Base-by-base conservation (phyloP, 148 eudicot genomes). In the Rhododendron molle region DNA sequence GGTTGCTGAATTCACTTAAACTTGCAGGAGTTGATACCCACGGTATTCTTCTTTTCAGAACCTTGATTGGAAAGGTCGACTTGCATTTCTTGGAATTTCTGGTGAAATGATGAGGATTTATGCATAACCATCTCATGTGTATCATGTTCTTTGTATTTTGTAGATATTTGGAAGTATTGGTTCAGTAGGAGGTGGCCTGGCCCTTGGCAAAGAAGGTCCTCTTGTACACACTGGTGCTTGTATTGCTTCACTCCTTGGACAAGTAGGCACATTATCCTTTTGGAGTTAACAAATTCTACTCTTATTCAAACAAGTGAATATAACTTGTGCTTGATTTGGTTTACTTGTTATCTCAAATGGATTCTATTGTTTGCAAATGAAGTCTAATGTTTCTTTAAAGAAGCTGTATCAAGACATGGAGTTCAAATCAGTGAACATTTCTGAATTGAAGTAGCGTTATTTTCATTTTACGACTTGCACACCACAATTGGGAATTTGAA, bases 201-300 rank as follows among this genome's bases (percentile, higher is more conserved):
- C 99, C 81, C 98, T 97, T 69, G 99, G 99, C 43, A 97, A 97
- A 92, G 99, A 97, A 93, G 99, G 99, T 8, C 99, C 99, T 50
- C 98, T 97, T 88, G 99, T 97, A 85, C 99, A 97, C 85, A 95
- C 91, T 65, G 99, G 99, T 89, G 99, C 99, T 87, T 97, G 99
- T 86, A 97, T 97, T 94, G 99, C 99, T 89, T 97, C 99, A 76
- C 92, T 97, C 77, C 91, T 97, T 85, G 99, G 99, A 86, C 99
- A 97, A 86, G 99, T 95, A 93, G 87, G 93, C 83, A 40, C 32
- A 40, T 84, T 14, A 78, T 58, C 82, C 76, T 65, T 72, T 50
- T 30, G 74, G 40, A 71, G 38, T 10, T 30, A 26, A 26, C 56
- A 26, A 46, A 7, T n/a, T 46, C 28, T 49, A 15, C 38, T 50